phyloP scores from a whole-genome alignment of 441 rosid species.

The Erodium chrysanthum region DNA sequence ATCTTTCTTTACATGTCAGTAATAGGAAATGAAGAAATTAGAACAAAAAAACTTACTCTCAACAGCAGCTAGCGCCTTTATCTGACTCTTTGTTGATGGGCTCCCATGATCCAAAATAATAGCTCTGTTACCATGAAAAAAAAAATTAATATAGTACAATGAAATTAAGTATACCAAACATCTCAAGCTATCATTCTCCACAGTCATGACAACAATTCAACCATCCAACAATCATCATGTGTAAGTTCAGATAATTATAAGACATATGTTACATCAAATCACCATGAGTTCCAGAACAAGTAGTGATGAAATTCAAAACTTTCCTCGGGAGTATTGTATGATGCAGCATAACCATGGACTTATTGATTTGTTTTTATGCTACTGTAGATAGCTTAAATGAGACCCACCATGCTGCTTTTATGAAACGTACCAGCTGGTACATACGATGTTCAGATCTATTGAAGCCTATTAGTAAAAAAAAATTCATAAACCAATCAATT shows the following conservation, averaged over 20 bases:
- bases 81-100: slow-evolving; percentile 61
- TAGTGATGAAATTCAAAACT: not conserved
- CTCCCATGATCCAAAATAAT: slow-evolving; percentile 79
- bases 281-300: not conserved
- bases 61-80: slow-evolving; percentile 63
- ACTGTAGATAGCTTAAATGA: not conserved
- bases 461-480: not conserved
- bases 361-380: not conserved
- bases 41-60: slow-evolving; percentile 50
- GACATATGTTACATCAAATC: not conserved
- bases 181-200: not conserved
- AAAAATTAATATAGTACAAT: slow-evolving; percentile 4
- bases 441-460: not conserved
- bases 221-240: not conserved
- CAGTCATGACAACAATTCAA: not conserved
- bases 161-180: not conserved
- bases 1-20: not conserved
- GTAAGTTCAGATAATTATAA: not conserved
- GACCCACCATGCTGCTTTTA: not conserved
- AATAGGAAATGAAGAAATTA: not conserved
- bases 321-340: not conserved
- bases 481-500: no score
- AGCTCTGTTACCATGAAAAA: slow-evolving; percentile 52
- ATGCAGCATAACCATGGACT: not conserved
- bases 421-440: not conserved